Evolutionary conservation across 345 rosid genomes (phyloP).

Genomic region (Dipteronia sinensis): DNA sequence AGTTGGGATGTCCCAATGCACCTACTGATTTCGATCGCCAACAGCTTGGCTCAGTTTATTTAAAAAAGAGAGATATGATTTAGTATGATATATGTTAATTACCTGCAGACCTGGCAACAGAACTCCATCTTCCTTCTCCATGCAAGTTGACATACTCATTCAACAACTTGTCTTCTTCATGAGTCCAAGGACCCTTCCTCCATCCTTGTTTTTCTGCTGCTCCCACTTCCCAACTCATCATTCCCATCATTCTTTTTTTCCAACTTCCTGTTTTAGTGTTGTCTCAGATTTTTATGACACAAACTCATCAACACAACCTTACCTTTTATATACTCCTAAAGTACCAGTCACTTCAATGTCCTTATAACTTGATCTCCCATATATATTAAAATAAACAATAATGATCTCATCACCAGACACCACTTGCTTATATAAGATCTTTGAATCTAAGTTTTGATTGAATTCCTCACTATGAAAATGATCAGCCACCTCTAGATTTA

Average conservation of each 20-base stretch:
- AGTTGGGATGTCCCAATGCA: too few relatives aligned
- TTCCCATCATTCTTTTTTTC: slow-evolving; percentile 23
- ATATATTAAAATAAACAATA: not conserved
- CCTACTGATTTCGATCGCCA: too few relatives aligned
- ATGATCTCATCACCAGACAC: slow-evolving; percentile 34
- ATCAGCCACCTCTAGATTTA: slow-evolving; percentile 23
- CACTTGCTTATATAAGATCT: slow-evolving; percentile 14
- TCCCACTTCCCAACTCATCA: slow-evolving; percentile 58
- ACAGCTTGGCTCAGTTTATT: too few relatives aligned
- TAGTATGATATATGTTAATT: not conserved
- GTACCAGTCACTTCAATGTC: slow-evolving; percentile 19
- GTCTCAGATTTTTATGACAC: slow-evolving; percentile 42
- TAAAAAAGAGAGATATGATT: not conserved
- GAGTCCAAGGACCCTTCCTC: slow-evolving; percentile 93
- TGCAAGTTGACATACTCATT: slow-evolving; percentile 51
- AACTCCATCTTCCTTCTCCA: slow-evolving; percentile 91
- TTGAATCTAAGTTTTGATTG: slow-evolving; percentile 24
- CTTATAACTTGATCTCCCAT: not conserved
- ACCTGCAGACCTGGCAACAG: slow-evolving; percentile 69
- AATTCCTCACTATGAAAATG: slow-evolving; percentile 13
- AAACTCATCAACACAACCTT: slow-evolving; percentile 9
- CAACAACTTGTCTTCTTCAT: slow-evolving; percentile 74
- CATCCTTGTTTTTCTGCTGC: slow-evolving; percentile 48
- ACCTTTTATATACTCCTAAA: slow-evolving; percentile 12
- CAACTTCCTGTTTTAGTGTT: slow-evolving; percentile 9